Evolutionary conservation across 1,139 yeast genomes (phyloP).

Genomic region (Pichia sp.): DNA sequence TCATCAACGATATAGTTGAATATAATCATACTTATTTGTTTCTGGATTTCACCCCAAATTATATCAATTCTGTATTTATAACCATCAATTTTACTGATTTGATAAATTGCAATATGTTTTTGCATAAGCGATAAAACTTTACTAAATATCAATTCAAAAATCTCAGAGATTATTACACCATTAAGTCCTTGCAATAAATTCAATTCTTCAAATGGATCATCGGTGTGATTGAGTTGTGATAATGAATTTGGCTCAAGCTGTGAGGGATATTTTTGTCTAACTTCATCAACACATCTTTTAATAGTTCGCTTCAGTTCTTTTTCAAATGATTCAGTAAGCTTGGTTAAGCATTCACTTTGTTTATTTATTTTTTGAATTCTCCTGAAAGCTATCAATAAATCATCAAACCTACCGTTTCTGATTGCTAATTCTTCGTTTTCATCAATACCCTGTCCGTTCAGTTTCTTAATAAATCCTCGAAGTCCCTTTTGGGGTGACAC

Average conservation of each 20-base stretch:
- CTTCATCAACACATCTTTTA: conserved; percentile 57
- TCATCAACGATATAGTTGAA: conserved; percentile 46
- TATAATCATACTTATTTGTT: conserved; percentile 52
- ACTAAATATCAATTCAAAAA: conserved; percentile 61
- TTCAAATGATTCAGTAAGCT: conserved; percentile 42
- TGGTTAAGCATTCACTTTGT: conserved; percentile 53
- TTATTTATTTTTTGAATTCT: conserved; percentile 40
- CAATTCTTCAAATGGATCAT: conserved; percentile 23
- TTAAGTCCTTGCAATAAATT: conserved; percentile 42
- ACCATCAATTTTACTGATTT: conserved; percentile 18
- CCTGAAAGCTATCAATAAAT: conserved; percentile 15
- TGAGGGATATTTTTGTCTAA: conserved; percentile 46
- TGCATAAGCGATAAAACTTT: conserved; percentile 61
- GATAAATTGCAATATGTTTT: conserved; percentile 55
- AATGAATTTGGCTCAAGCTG: conserved; percentile 22
- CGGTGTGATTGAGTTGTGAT: conserved; percentile 8
- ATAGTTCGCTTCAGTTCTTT: conserved; percentile 48
- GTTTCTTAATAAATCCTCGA: conserved; percentile 18
- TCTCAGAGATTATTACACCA: conserved; percentile 55
- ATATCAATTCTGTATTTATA: conserved; percentile 38
- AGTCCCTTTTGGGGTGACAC: conserved; percentile 19
- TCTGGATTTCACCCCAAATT: conserved; percentile 54
- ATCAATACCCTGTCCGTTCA: conserved; percentile 13
- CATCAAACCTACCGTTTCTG: conserved; percentile 18
- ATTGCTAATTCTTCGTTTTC: conserved; percentile 22